Evolutionary conservation across 352 stramenopile species (phyloP), one percentile per base, ranked within the genome.

Genomic region (Pythium grandisporangium): DNA sequence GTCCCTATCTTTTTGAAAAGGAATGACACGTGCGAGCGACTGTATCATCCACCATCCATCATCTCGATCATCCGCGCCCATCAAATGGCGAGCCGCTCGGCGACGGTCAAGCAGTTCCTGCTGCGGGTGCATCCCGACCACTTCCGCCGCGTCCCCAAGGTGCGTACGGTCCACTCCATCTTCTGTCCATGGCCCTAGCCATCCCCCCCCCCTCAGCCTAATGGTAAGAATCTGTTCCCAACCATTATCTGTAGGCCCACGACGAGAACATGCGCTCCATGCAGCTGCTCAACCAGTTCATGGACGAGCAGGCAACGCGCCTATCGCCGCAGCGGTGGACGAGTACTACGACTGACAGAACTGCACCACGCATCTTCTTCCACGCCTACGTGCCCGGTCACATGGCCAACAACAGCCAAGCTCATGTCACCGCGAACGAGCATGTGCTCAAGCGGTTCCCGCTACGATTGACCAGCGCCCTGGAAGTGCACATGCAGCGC

Each of bases 221-320:
- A n/a, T n/a, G n/a, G n/a, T n/a, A n/a, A n/a, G n/a, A n/a, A n/a
- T n/a, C n/a, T n/a, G n/a, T n/a, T n/a, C n/a, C n/a, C n/a, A n/a
- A n/a, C n/a, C n/a, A n/a, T n/a, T n/a, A 1, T 48, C 22, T 12
- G 16, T 19, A 75, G 61, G 67, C 80, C 5, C 71, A 84, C 26
- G 69, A 82, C 48, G 71, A 84, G 48, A 84, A 84, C 51, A 44
- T 84, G 37, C 55, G 70, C 20, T 84, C 71, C 5, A 69, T 84
- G 14, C 67, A 84, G 56, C 57, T 82, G 32, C 57, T 84, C 33
- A 84, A 84, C 53, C 68, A 82, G 48, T 84, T 73, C 40, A 80
- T 82, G 41, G 71, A 84, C 47, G 67, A 75, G 16, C 62, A 62
- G 21, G 24, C 37, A 12, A 45, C 39, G 19, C 11, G 14, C 14